Percentiles rank a stretch among this genome's conserved stretches.
These are phyloP conservation scores for Ichthyophthirius multifiliis DNA, from an alignment of 169 alveolate species.

Conservation along the genomic window DNA sequence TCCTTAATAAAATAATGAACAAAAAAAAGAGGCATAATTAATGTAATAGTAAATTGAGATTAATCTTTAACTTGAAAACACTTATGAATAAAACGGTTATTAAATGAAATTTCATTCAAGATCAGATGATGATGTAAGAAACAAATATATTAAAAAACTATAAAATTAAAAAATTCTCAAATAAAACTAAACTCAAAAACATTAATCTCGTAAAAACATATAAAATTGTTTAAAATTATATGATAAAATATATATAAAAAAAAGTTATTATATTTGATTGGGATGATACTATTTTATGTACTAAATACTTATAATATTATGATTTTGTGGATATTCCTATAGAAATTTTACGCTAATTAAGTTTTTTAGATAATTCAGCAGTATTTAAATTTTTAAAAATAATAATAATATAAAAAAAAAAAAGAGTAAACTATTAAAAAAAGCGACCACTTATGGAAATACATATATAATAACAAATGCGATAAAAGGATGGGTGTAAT, in stretches of 20 bases:
- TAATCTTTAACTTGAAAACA: background rate
- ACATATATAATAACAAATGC: constrained; percentile 93
- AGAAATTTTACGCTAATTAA: constrained; percentile 13
- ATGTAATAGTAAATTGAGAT: background rate
- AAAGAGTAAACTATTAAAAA: constrained; percentile 20
- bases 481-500: constrained; percentile 94
- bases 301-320: constrained; percentile 68
- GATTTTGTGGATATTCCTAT: constrained; percentile 33
- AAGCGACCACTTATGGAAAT: constrained; percentile 63
- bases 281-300: constrained; percentile 95
- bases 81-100: background rate
- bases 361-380: constrained; percentile 30
- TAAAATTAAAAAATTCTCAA: background rate
- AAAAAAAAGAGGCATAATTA: background rate
- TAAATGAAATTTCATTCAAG: background rate
- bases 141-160: background rate
- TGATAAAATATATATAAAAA: background rate
- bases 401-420: background rate
- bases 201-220: background rate
- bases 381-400: too few species aligned
- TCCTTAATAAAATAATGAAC: background rate
- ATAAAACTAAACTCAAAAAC: background rate
- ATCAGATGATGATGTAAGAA: constrained; percentile 1
- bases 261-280: constrained; percentile 90
- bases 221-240: background rate